Percentiles rank a stretch among this genome's conserved stretches.
Conservation (phyloP, 805 yeast species). For the Lipomyces anomalus region DNA sequence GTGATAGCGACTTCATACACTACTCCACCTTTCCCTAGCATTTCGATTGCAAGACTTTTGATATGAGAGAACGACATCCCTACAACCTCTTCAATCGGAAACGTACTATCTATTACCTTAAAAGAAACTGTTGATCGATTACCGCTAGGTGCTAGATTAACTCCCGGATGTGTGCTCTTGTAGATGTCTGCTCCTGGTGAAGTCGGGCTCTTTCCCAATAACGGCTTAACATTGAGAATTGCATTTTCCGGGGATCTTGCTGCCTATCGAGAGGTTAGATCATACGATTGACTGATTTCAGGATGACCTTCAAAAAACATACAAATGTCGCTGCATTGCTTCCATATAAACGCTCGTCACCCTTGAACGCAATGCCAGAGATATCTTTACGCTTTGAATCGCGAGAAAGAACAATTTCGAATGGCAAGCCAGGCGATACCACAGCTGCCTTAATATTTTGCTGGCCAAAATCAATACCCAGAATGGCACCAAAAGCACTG, state of each 20-base stretch:
- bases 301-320: slow-evolving; percentile 52
- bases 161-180: slow-evolving; percentile 54
- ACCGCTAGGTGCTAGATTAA: slow-evolving; percentile 39
- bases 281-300: slow-evolving; percentile 71
- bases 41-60: slow-evolving; percentile 54
- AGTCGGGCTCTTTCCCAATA: slow-evolving; percentile 54
- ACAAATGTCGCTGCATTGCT: slow-evolving; percentile 44
- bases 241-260: slow-evolving; percentile 70
- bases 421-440: slow-evolving; percentile 84
- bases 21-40: slow-evolving; percentile 51
- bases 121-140: slow-evolving; percentile 55
- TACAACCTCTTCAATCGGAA: slow-evolving; percentile 66
- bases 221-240: slow-evolving; percentile 58
- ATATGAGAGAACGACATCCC: slow-evolving; percentile 78
- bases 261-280: slow-evolving; percentile 36
- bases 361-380: slow-evolving; percentile 65
- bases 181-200: slow-evolving; percentile 47
- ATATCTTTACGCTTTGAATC: slow-evolving; percentile 89
- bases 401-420: slow-evolving; percentile 81
- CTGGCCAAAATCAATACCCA: slow-evolving; percentile 87
- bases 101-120: slow-evolving; percentile 43
- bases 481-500: slow-evolving; percentile 49
- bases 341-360: slow-evolving; percentile 27
- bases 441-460: slow-evolving; percentile 81
- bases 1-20: slow-evolving; percentile 68